Evolutionary conservation across 176 grass and related monocot genomes (phyloP).

Genomic region (Lolium perenne): DNA sequence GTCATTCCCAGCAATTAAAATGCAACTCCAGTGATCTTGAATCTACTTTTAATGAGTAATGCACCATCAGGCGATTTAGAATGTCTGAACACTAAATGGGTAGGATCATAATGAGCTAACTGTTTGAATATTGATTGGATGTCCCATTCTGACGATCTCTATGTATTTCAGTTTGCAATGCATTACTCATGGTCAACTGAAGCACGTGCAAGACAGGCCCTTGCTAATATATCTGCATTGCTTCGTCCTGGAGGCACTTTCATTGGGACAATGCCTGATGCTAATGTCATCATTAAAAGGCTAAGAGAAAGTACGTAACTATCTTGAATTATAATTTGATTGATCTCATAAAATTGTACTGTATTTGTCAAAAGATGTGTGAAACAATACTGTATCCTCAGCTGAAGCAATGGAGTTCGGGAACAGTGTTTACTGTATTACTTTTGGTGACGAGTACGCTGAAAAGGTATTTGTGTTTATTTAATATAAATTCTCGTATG

Average conservation of each 20-base stretch:
- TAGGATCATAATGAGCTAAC: slow-evolving; percentile 7
- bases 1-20: slow-evolving; percentile 26
- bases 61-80: background rate
- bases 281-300: slow-evolving; percentile 92
- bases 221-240: slow-evolving; percentile 89
- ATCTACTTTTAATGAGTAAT: slow-evolving; percentile 13
- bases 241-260: slow-evolving; percentile 92
- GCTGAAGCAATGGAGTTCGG: slow-evolving; percentile 96
- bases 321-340: slow-evolving; percentile 32
- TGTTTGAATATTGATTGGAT: slow-evolving; percentile 22
- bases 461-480: slow-evolving; percentile 58
- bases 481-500: slow-evolving; percentile 8
- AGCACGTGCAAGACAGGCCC: slow-evolving; percentile 83
- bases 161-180: slow-evolving; percentile 79
- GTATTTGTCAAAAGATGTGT: slow-evolving; percentile 24
- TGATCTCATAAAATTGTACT: slow-evolving; percentile 14
- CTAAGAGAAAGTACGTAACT: slow-evolving; percentile 71
- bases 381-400: slow-evolving; percentile 47
- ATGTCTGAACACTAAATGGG: slow-evolving; percentile 2
- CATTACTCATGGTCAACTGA: slow-evolving; percentile 99
- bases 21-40: background rate
- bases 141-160: slow-evolving; percentile 30
- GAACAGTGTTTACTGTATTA: slow-evolving; percentile 86
- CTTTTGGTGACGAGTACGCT: slow-evolving; percentile 76
- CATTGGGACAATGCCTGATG: slow-evolving; percentile 95